These are phyloP conservation scores for Umbellularia californica DNA, from an alignment of 164 flowering plant species.

Conservation along the genomic window DNA sequence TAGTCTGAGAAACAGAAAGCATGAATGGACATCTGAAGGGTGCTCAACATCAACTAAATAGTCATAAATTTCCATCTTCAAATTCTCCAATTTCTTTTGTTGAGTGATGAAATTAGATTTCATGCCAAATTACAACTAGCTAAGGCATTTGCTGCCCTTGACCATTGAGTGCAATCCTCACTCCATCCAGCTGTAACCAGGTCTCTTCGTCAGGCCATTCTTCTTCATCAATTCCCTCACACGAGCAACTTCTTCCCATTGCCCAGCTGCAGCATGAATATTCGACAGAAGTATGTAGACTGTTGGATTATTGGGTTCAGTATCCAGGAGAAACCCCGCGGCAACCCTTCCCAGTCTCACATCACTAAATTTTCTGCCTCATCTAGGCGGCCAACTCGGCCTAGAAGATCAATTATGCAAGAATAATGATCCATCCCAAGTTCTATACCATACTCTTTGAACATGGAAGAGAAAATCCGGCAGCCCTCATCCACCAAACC, in stretches of 20 bases:
- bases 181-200: constrained; percentile 56
- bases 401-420: constrained; percentile 55
- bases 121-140: too few species aligned
- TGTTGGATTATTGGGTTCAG: constrained; percentile 43
- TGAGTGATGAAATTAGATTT: too few species aligned
- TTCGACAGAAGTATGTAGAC: constrained; percentile 52
- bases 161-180: background rate
- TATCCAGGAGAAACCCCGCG: constrained; percentile 42
- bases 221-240: constrained; percentile 38
- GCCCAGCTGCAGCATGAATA: constrained; percentile 50
- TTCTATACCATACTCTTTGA: constrained; percentile 32
- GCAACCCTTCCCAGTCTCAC: constrained; percentile 48
- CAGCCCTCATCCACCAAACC: constrained; percentile 55
- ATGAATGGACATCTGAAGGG: too few species aligned
- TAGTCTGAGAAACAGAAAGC: too few species aligned
- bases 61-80: too few species aligned
- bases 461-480: constrained; percentile 49
- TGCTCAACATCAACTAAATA: too few species aligned
- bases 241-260: constrained; percentile 59
- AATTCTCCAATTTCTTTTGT: too few species aligned
- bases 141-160: background rate
- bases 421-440: constrained; percentile 56
- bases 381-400: constrained; percentile 51
- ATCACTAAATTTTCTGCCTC: constrained; percentile 52
- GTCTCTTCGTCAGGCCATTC: constrained; percentile 35